Evolutionary conservation across 768 basidiomycete species (phyloP).

Genomic region (Trametes gibbosa): DNA sequence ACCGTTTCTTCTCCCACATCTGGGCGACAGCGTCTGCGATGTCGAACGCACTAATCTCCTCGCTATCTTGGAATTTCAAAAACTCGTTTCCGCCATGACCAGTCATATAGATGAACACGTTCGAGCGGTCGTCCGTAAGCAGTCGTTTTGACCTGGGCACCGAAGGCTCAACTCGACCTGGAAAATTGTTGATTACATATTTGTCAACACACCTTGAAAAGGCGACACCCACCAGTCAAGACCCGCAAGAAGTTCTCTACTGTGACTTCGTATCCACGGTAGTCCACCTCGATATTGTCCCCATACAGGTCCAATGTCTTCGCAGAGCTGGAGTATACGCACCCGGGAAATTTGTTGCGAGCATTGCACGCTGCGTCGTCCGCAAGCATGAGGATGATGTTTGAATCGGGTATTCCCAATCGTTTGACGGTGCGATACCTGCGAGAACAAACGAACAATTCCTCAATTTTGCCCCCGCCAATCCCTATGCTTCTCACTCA

Average conservation of each 20-base stretch:
- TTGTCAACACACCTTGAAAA: background rate
- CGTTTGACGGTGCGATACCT: constrained; percentile 99
- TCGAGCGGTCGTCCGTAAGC: constrained; percentile 84
- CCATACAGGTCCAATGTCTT: constrained; percentile 88
- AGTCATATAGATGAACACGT: constrained; percentile 97
- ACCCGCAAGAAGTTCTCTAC: constrained; percentile 95
- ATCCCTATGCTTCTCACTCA: constrained; percentile 32
- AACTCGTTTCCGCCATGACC: constrained; percentile 99
- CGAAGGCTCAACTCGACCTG: constrained; percentile 81
- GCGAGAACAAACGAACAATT: background rate
- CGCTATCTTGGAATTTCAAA: constrained; percentile 98
- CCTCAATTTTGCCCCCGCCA: background rate
- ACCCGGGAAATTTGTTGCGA: constrained; percentile 88
- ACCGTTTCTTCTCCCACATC: constrained; percentile 98
- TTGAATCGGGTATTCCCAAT: constrained; percentile 95
- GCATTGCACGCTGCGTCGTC: constrained; percentile 95
- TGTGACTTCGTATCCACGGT: constrained; percentile 96
- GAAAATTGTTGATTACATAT: background rate
- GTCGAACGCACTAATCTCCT: constrained; percentile 95
- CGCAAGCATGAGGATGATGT: constrained; percentile 98
- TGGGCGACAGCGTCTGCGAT: constrained; percentile 98
- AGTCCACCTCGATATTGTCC: constrained; percentile 96
- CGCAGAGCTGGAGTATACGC: constrained; percentile 87
- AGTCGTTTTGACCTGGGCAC: constrained; percentile 92
- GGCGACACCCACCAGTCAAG: constrained; percentile 67